A percentile compares a stretch with the other conserved stretches of the same genome.
Evolutionary conservation across 306 rosid genomes (phyloP).

Genomic region (Styphnolobium japonicum): DNA sequence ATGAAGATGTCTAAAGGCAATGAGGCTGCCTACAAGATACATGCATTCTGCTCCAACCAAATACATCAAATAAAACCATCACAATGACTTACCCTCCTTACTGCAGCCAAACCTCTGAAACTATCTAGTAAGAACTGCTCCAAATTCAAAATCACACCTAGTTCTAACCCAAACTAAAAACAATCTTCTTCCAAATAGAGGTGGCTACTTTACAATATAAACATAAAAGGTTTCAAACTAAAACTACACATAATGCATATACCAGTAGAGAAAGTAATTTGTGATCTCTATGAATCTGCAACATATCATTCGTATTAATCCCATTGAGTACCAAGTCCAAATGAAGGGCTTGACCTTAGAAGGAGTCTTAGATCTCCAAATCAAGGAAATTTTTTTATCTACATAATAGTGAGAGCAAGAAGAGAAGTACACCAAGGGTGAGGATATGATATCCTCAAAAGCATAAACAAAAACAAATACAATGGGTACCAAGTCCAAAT

Average conservation of each 20-base stretch:
- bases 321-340: too few species aligned
- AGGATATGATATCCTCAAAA: too few species aligned
- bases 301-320: neutral
- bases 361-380: too few species aligned
- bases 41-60: neutral
- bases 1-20: too few species aligned
- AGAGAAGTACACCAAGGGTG: too few species aligned
- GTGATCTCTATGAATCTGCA: neutral
- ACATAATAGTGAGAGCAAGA: too few species aligned
- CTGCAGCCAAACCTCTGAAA: neutral
- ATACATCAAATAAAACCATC: neutral
- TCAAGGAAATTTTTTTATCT: too few species aligned
- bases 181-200: neutral
- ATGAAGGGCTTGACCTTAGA: too few species aligned
- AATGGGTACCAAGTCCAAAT: too few species aligned
- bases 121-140: neutral
- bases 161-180: neutral
- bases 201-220: neutral
- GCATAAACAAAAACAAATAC: too few species aligned
- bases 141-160: neutral
- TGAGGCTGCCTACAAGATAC: neutral
- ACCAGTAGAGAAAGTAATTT: neutral
- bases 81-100: neutral
- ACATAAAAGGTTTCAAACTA: neutral
- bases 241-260: neutral